Conservation (phyloP, 208 protist species). For the Zelonia costaricensis region DNA sequence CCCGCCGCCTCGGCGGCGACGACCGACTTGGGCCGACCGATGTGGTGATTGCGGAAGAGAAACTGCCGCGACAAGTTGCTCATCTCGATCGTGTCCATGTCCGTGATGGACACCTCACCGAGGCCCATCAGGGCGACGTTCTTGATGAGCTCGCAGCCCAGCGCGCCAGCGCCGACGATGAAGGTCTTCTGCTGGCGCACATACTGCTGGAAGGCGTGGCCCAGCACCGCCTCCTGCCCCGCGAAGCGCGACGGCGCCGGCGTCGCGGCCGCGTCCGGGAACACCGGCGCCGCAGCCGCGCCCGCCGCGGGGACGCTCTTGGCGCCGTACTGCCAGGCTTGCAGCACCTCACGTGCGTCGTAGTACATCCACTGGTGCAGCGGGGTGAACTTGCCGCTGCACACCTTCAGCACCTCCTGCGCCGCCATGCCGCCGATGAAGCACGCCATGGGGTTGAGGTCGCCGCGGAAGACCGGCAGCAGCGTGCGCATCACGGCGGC, state of each 20-base stretch:
- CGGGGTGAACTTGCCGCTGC: conserved; percentile 96
- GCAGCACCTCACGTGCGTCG: conserved; percentile 93
- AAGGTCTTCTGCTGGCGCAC: conserved; percentile 88
- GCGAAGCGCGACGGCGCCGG: conserved; percentile 87
- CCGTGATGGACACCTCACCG: conserved; percentile 95
- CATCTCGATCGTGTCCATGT: conserved; percentile 99
- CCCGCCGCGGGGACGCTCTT: conserved; percentile 7
- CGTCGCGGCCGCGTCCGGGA: conserved; percentile 13
- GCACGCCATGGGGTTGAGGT: conserved; percentile 92
- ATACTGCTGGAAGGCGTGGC: conserved; percentile 85
- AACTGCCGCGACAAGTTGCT: conserved; percentile 99
- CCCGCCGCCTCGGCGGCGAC: conserved; percentile 90
- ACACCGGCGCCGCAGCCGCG: background rate
- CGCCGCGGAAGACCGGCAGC: conserved; percentile 65
- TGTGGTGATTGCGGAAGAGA: conserved; percentile 97
- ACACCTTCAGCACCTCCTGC: conserved; percentile 96
- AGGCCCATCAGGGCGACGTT: conserved; percentile 99
- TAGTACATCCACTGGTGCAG: conserved; percentile 97
- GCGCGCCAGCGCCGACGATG: conserved; percentile 97
- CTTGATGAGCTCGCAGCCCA: conserved; percentile 99
- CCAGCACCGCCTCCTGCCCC: conserved; percentile 95
- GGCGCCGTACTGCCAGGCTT: conserved; percentile 33
- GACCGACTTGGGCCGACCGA: conserved; percentile 95
- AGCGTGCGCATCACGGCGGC: conserved; percentile 38
- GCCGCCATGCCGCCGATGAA: conserved; percentile 95